Base-by-base conservation (phyloP, 371 early-diverging fungal genomes). In the Actinomucor elegans region DNA sequence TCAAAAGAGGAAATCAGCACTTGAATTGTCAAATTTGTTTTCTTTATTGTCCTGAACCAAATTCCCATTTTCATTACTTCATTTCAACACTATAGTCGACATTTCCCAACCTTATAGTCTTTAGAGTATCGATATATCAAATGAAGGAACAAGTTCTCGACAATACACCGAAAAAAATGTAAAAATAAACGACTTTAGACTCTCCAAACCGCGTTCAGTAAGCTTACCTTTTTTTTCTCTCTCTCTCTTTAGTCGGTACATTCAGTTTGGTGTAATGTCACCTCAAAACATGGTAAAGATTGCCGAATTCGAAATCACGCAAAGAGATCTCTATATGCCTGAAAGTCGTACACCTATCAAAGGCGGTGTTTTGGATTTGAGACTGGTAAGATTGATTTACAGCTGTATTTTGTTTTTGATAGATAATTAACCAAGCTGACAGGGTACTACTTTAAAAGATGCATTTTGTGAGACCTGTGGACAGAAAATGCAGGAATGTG, bases 401-500 rank as follows among this genome's bases (percentile, higher is more conserved):
- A 20, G 12, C 34, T 4, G 45, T 17, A 24, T 21, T 40, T 34
- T 1, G 5, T 1, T 20, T 17, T 44, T n/a, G 34, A 32, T 15
- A 46, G 29, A 42, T 27, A 10, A 14, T 20, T 33, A 5, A 21
- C 33, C 18, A 10, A 12, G 27, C 15, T n/a, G 12, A 45, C 73
- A 94, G 89, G 97, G 96, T 48, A 87, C 91, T 5, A 88, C 96
- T n/a, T 89, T 90, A 60, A 97, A 96, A 68, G 67, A 73, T 12
- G 81, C 75, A 10, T 67, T 71, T 1, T 99, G 99, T 79, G 87
- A 89, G 33, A 99, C 99, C 4, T 99, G 99, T 70, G 90, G 89
- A 9, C 85, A 91, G 65, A 80, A 77, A 46, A 78, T 96, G 69
- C 80, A 88, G 59, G 94, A 96, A 45, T 99, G 99, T 75, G 87